Conservation (phyloP, 352 stramenopile genomes). For the Phytopythium mirpurense region DNA sequence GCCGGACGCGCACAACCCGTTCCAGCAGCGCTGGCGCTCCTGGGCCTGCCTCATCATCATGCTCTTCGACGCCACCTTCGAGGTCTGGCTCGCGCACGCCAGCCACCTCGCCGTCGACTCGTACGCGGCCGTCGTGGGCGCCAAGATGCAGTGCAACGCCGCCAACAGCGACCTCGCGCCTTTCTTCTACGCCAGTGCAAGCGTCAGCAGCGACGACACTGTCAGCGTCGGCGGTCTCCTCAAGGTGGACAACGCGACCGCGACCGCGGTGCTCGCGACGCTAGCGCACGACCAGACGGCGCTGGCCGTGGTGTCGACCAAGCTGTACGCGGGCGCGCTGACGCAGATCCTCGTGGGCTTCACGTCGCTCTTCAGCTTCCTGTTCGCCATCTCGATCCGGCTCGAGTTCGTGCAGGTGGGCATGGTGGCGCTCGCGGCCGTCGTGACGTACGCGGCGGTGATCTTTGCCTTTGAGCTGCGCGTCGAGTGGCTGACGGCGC, state of each 20-base stretch:
- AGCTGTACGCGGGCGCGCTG: conserved; percentile 53
- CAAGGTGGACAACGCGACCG: conserved; percentile 16
- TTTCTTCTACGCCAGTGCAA: conserved; percentile 10
- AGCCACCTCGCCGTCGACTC: conserved; percentile 45
- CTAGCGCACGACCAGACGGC: conserved; percentile 27
- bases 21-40: conserved; percentile 66
- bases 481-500: conserved; percentile 66
- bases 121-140: conserved; percentile 33
- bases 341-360: conserved; percentile 65
- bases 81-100: conserved; percentile 65
- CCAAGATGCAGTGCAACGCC: conserved; percentile 29
- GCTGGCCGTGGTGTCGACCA: conserved; percentile 30
- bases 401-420: conserved; percentile 85
- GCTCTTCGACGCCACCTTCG: conserved; percentile 69
- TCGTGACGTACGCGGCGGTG: conserved; percentile 56
- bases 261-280: conserved; percentile 17
- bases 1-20: conserved; percentile 56
- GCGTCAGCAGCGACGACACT: neutral
- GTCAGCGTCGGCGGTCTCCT: conserved; percentile 12
- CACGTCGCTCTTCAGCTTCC: conserved; percentile 71
- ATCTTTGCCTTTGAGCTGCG: conserved; percentile 46
- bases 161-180: conserved; percentile 16
- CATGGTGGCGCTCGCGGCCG: conserved; percentile 50
- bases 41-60: conserved; percentile 78
- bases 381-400: conserved; percentile 81